A percentile compares a stretch with the other conserved stretches of the same genome.
phyloP scores from a whole-genome alignment of 164 flowering plant species.

The Warburgia ugandensis region DNA sequence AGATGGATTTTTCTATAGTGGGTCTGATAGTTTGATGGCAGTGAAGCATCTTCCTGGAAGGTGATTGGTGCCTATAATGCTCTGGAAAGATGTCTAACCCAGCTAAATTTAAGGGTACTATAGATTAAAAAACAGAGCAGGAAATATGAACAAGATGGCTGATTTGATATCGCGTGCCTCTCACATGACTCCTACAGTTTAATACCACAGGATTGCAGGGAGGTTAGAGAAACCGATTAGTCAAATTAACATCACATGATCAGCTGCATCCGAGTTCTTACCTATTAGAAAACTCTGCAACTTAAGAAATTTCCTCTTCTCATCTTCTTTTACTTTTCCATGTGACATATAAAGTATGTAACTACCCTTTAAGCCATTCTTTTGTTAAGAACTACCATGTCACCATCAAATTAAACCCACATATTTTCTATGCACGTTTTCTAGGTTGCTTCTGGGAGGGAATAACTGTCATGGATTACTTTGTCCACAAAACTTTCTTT shows the following conservation, averaged over 20 bases:
- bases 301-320: background rate
- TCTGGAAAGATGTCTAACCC: conserved; percentile 20
- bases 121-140: background rate
- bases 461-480: no score
- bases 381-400: background rate
- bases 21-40: background rate
- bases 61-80: conserved; percentile 8
- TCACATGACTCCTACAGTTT: conserved; percentile 29
- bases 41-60: conserved; percentile 14
- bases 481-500: no score
- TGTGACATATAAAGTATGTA: background rate
- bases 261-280: conserved; percentile 30
- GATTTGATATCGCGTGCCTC: conserved; percentile 28
- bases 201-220: conserved; percentile 16
- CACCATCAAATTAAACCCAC: background rate
- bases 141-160: conserved; percentile 7
- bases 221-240: conserved; percentile 20
- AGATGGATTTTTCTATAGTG: background rate
- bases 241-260: conserved; percentile 42
- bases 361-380: background rate
- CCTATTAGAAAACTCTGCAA: conserved; percentile 8
- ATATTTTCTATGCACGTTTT: background rate
- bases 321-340: background rate
- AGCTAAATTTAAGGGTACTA: conserved; percentile 17
- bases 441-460: background rate